Base-by-base conservation (phyloP, 352 stramenopile species). In the Albugo candida region DNA sequence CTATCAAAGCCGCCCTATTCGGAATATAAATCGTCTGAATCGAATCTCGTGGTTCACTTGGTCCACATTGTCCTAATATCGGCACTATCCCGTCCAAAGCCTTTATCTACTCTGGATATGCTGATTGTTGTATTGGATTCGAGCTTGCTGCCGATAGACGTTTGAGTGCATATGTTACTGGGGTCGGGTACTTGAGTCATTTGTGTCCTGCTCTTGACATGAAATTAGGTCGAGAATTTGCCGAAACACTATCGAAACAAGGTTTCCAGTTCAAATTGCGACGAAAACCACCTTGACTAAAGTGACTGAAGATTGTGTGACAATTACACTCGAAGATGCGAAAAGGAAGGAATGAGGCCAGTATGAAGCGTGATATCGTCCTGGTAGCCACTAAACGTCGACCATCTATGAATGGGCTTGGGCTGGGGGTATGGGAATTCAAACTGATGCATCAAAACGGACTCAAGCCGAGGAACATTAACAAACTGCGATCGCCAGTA, bases 31-130 rank as follows among this genome's bases (percentile, higher is more conserved):
- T 94, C 10, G 94, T 93, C 5, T 98, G 94, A 55, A 70, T 99
- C 6, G 95, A 99, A 76, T 95, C 91, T 49, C 84, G 95, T 39
- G 95, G 94, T 24, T 64, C 72, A 54, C 69, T 99, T 36, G 95
- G 94, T 45, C 94, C 88, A 51, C 98, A 95, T 18, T 99, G 94
- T 72, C 77, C 99, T 24, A 99, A 99, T 64, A 94, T 99, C 5
- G 95, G 95, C 36, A 99, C 95, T 70, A 99, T 99, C 63, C 95
- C 95, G 40, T 98, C 92, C 59, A 98, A 98, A 69, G 94, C 95
- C 36, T 71, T 99, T 31, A 69, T 99, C 41, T 77, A 96, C 57
- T 95, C 83, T 44, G 92, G 78, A 51, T 93, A 99, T 65, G n/a
- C n/a, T n/a, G n/a, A n/a, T 64, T 98, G 56, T 97, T 92, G 92